Conservation (phyloP, 768 basidiomycete genomes). For the Phanerochaete sordida region DNA sequence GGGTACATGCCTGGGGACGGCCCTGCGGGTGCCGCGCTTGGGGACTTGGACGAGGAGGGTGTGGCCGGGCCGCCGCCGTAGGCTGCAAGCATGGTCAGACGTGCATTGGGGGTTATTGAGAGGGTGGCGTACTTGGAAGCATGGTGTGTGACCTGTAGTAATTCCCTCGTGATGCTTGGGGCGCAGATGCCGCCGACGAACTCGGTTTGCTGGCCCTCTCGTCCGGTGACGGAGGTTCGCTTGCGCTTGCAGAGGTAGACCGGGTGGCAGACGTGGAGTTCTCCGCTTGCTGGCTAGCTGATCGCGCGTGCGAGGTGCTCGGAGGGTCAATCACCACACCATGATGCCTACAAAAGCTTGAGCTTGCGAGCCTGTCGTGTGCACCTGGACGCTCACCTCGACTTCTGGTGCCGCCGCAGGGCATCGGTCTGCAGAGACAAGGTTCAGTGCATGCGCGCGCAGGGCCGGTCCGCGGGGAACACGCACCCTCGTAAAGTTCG, state of each 20-base stretch:
- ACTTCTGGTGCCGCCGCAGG: slow-evolving; percentile 75
- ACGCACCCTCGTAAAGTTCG: slow-evolving; percentile 74
- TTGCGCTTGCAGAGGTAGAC: slow-evolving; percentile 3
- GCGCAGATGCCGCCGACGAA: slow-evolving; percentile 29
- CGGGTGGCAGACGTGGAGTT: not conserved
- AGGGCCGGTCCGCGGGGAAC: not conserved
- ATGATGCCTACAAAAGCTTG: slow-evolving; percentile 47
- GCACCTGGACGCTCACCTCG: slow-evolving; percentile 52
- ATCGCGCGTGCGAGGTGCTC: slow-evolving; percentile 14
- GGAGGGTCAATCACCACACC: slow-evolving; percentile 59
- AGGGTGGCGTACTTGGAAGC: slow-evolving; percentile 34
- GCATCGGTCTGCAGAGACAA: slow-evolving; percentile 65
- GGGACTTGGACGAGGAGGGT: not conserved
- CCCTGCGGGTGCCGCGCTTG: not conserved
- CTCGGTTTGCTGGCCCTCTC: not conserved
- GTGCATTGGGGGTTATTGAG: no score
- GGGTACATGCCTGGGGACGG: not conserved
- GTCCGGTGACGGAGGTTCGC: not conserved
- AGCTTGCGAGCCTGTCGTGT: not conserved
- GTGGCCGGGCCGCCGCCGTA: not conserved
- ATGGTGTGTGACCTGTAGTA: slow-evolving; percentile 69
- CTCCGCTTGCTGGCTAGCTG: not conserved
- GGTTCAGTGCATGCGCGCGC: not conserved
- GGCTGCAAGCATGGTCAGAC: not conserved
- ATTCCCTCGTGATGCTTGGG: slow-evolving; percentile 42